These are phyloP conservation scores for Paecilomyces sp. DNA, from an alignment of 2,329 filamentous ascomycete species.

Conservation along the genomic window DNA sequence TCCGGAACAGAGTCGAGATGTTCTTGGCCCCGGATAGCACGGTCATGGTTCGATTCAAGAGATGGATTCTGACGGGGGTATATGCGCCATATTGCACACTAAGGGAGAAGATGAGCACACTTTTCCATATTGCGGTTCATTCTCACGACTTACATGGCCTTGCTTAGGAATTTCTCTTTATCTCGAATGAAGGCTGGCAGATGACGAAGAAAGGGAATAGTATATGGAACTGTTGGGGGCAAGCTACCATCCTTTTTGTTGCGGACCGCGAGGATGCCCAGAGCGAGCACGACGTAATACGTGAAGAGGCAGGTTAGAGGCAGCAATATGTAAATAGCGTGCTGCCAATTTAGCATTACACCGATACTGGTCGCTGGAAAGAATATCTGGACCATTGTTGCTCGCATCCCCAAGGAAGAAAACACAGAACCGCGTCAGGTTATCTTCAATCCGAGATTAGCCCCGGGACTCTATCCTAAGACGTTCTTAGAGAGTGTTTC, in stretches of 20 bases:
- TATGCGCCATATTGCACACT: neutral
- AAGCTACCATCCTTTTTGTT: slow-evolving; percentile 1
- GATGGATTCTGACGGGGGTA: neutral
- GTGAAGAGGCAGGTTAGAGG: neutral
- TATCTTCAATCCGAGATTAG: neutral
- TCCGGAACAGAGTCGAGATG: slow-evolving; percentile 2
- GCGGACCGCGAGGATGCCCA: slow-evolving; percentile 1
- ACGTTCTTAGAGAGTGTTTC: too few relatives aligned
- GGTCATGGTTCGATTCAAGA: neutral
- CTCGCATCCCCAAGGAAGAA: neutral
- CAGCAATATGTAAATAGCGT: neutral
- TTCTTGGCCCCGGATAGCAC: neutral
- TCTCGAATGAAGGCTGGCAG: slow-evolving; percentile 2
- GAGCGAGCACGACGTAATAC: slow-evolving; percentile 4
- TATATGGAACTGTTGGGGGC: slow-evolving; percentile 3
- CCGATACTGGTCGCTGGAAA: neutral
- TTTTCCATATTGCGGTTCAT: too few relatives aligned
- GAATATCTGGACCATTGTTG: neutral
- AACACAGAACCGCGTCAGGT: neutral
- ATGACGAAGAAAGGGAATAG: slow-evolving; percentile 3
- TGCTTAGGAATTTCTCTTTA: neutral
- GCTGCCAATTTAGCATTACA: neutral
- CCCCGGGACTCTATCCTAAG: too few relatives aligned
- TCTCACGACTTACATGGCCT: neutral
- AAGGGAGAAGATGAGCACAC: neutral